Percentiles rank a stretch among this genome's conserved stretches.
Conservation (phyloP, 2,329 filamentous ascomycete genomes). For the Paracamarosporium sp. region DNA sequence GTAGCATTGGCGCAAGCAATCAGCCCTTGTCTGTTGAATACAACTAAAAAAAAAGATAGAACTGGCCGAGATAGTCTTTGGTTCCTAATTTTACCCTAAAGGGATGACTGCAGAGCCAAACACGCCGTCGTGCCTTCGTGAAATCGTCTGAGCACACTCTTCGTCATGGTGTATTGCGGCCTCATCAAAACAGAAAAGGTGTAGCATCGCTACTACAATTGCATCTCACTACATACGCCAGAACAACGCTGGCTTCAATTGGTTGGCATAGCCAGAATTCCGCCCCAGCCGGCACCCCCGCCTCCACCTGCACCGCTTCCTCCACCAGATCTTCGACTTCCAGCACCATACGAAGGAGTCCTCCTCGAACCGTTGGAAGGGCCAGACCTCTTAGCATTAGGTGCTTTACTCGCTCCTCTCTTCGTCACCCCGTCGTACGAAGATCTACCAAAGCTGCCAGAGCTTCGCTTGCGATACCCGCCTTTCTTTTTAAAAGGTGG, state of each 20-base stretch:
- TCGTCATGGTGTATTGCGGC: not conserved
- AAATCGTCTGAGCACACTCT: not conserved
- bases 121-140: not conserved
- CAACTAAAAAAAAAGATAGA: no score
- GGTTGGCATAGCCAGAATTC: constrained; percentile 39
- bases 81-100: no score
- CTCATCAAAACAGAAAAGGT: not conserved
- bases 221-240: not conserved
- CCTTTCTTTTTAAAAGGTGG: constrained; percentile 25
- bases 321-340: constrained; percentile 15
- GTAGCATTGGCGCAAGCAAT: no score
- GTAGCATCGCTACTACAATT: not conserved
- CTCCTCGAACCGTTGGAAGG: constrained; percentile 11
- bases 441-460: constrained; percentile 22
- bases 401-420: constrained; percentile 26
- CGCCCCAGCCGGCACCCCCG: constrained; percentile 17
- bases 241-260: constrained; percentile 9
- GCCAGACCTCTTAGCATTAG: constrained; percentile 11
- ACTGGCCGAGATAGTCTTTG: no score
- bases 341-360: constrained; percentile 14
- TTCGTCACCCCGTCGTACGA: constrained; percentile 21
- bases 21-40: no score
- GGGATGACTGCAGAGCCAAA: not conserved
- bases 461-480: constrained; percentile 21
- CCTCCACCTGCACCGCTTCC: constrained; percentile 13